Percentiles rank a stretch among this genome's conserved stretches.
Conservation (phyloP, 1,139 yeast genomes). For the Meyerozyma elateridarum region DNA sequence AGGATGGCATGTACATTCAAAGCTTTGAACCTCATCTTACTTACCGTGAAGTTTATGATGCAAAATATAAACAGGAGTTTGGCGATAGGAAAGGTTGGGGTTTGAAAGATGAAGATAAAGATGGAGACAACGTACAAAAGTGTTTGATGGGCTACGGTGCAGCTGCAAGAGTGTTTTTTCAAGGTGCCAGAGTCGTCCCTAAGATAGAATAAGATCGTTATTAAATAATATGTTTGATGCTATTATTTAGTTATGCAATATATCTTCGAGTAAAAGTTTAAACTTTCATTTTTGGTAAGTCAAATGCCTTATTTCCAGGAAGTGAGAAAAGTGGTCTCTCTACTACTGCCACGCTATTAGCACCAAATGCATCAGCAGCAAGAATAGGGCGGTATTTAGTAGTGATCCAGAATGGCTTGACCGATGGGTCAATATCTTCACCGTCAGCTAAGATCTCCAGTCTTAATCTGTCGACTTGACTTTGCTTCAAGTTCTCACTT, state of each 20-base stretch:
- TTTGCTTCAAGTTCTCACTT: slow-evolving; percentile 25
- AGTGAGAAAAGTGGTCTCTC: slow-evolving; percentile 71
- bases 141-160: slow-evolving; percentile 62
- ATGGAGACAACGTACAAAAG: slow-evolving; percentile 40
- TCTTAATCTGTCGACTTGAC: slow-evolving; percentile 27
- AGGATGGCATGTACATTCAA: slow-evolving; percentile 59
- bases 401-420: slow-evolving; percentile 66
- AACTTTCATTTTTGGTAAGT: slow-evolving; percentile 60
- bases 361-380: slow-evolving; percentile 53
- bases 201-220: slow-evolving; percentile 16
- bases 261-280: slow-evolving; percentile 17
- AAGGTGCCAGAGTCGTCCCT: slow-evolving; percentile 57
- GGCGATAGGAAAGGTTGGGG: slow-evolving; percentile 53
- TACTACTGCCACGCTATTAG: slow-evolving; percentile 53
- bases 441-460: slow-evolving; percentile 25
- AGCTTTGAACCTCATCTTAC: slow-evolving; percentile 58
- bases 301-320: slow-evolving; percentile 70
- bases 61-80: slow-evolving; percentile 47
- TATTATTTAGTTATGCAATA: background rate
- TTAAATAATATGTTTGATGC: background rate
- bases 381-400: slow-evolving; percentile 74
- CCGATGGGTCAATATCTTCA: slow-evolving; percentile 10
- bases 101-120: slow-evolving; percentile 42
- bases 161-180: slow-evolving; percentile 67
- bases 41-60: slow-evolving; percentile 45